A percentile compares a stretch with the other conserved stretches of the same genome.
Evolutionary conservation across 768 basidiomycete genomes (phyloP).

Genomic region (Mycena indigotica): DNA sequence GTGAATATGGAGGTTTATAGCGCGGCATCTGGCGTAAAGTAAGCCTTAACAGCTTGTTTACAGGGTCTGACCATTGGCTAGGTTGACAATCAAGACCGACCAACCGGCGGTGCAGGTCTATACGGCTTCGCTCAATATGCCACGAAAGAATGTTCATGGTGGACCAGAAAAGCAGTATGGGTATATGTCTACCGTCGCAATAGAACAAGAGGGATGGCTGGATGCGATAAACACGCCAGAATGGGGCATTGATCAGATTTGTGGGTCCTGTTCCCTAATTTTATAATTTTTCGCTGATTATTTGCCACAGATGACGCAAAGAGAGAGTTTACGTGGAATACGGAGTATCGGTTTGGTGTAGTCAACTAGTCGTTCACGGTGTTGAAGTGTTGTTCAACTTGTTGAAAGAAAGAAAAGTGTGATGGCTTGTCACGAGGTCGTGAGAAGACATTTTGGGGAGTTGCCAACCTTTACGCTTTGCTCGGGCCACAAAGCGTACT

Average conservation of each 20-base stretch:
- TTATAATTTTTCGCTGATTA: background rate
- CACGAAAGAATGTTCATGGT: constrained; percentile 51
- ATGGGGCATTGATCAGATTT: constrained; percentile 56
- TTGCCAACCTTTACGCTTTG: background rate
- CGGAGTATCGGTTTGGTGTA: constrained; percentile 51
- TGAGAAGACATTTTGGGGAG: background rate
- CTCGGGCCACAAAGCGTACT: background rate
- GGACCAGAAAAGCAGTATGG: constrained; percentile 46
- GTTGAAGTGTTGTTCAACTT: too few relatives aligned
- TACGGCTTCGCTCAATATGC: constrained; percentile 45
- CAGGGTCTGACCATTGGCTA: constrained; percentile 19
- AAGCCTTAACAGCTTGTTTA: constrained; percentile 2
- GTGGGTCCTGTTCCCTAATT: constrained; percentile 32
- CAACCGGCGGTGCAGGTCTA: constrained; percentile 57
- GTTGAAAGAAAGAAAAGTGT: too few relatives aligned
- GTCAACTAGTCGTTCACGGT: background rate
- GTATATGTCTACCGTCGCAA: constrained; percentile 47
- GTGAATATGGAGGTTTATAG: constrained; percentile 48
- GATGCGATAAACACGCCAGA: constrained; percentile 60
- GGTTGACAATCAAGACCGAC: constrained; percentile 51
- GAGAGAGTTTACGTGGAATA: constrained; percentile 46
- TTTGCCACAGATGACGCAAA: constrained; percentile 40
- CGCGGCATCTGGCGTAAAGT: constrained; percentile 52
- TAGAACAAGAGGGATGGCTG: constrained; percentile 56
- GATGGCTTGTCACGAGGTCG: too few relatives aligned